Evolutionary conservation across 2,329 filamentous ascomycete species (phyloP).

Genomic region (Trichoderma citrinoviride): DNA sequence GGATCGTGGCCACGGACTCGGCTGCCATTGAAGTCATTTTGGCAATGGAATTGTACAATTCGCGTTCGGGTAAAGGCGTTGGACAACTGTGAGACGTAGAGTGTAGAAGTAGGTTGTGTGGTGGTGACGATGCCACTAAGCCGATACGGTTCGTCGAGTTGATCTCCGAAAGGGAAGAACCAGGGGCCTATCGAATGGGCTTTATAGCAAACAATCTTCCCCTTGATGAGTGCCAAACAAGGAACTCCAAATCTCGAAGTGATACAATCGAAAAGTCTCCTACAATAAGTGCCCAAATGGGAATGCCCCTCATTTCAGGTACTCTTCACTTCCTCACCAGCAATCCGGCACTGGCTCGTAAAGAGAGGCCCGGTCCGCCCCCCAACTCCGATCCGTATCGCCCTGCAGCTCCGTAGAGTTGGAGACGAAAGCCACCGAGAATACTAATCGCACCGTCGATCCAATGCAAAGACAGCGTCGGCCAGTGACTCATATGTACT

Average conservation of each 20-base stretch:
- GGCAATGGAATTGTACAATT: background rate
- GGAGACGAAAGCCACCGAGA: too few species aligned
- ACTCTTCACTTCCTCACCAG: background rate
- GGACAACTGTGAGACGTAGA: background rate
- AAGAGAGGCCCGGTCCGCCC: background rate
- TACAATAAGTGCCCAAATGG: background rate
- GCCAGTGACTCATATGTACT: constrained; percentile 19
- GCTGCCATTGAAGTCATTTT: constrained; percentile 49
- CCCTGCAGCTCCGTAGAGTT: background rate
- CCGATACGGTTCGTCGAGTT: background rate
- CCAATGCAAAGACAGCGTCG: background rate
- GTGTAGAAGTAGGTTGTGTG: background rate
- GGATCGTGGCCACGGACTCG: constrained; percentile 52
- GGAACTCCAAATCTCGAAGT: background rate
- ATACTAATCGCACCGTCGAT: background rate
- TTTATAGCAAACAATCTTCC: background rate
- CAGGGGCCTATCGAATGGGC: background rate
- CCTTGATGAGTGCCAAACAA: background rate
- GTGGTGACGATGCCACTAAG: background rate
- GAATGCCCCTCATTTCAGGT: background rate
- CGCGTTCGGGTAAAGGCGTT: background rate
- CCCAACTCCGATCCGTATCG: background rate
- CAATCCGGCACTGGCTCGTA: background rate
- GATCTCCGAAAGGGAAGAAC: background rate
- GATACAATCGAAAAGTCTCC: background rate